Base-by-base conservation (phyloP, 345 rosid species). In the Geranium rotundifolium region DNA sequence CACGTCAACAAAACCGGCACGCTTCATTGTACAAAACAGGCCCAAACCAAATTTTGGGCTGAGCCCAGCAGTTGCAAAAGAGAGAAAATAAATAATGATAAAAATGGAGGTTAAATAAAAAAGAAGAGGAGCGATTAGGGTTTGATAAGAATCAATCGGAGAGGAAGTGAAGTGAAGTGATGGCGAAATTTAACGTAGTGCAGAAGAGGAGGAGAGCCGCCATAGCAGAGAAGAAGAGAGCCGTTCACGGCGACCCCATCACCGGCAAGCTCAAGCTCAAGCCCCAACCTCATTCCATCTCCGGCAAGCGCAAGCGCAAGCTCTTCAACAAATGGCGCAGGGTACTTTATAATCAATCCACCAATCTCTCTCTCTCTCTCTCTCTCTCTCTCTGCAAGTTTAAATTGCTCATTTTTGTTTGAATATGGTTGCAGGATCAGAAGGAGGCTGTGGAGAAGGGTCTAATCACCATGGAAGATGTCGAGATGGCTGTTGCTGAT, bases 171-270 rank as follows among this genome's bases (percentile, higher is more conserved):
- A n/a, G 23, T 41, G 55, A n/a, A 68, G 58, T 71, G 65, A 91
- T 91, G 98, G 96, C 95, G 27, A 86, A 91, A 50, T 91, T 80
- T 83, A 91, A 88, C 71, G 95, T 72, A 54, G 82, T 86, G 68
- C 85, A 76, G 82, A 88, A 84, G 83, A 63, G 46, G 74, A 91
- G 79, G 77, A 83, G 90, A 76, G 95, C 80, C 19, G 71, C 66
- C 14, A 79, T 76, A 66, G 81, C 84, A 5, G 68, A 72, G 37
- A 78, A 75, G 63, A 91, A 83, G 71, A 80, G 98, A 71, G 76
- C 75, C 0, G 61, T 67, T 15, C 89, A 79, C 49, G 98, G 98
- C 2, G 90, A 91, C 63, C 87, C 92, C 14, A 17, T 62, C 15
- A 83, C 86, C 13, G 73, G 71, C 46, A 88, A 85, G 77, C 76